Evolutionary conservation across 768 basidiomycete species (phyloP).

Genomic region (Mycena venus): DNA sequence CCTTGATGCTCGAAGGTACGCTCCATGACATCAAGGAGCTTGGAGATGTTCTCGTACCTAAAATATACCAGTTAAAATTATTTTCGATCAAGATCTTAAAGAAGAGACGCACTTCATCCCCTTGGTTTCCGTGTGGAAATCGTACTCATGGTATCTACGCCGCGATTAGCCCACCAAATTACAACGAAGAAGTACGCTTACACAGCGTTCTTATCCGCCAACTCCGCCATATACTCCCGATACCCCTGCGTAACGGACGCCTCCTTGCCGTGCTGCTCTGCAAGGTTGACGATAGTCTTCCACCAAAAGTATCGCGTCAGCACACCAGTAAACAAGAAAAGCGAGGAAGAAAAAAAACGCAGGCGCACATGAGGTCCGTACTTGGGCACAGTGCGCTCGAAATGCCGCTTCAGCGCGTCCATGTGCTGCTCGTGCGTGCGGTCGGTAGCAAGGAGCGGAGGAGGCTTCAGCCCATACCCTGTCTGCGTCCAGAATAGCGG

Average conservation of each 20-base stretch:
- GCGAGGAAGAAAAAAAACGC: constrained; percentile 33
- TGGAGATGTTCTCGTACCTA: constrained; percentile 92
- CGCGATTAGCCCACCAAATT: neutral
- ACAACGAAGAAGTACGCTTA: constrained; percentile 44
- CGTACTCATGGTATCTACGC: constrained; percentile 83
- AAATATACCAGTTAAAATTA: constrained; percentile 18
- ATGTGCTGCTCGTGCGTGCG: constrained; percentile 80
- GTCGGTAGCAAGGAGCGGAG: constrained; percentile 82
- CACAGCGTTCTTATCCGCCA: constrained; percentile 69
- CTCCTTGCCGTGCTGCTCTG: constrained; percentile 93
- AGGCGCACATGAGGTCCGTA: constrained; percentile 90
- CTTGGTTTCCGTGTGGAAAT: constrained; percentile 93
- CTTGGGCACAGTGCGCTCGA: constrained; percentile 69
- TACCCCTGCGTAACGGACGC: constrained; percentile 84
- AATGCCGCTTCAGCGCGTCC: constrained; percentile 80
- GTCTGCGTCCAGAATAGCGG: constrained; percentile 95
- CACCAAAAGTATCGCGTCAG: constrained; percentile 11
- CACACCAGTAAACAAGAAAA: constrained; percentile 1
- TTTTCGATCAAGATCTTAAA: neutral
- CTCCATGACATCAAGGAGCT: constrained; percentile 78
- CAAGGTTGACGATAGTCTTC: constrained; percentile 89
- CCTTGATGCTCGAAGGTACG: constrained; percentile 86
- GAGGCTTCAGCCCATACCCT: constrained; percentile 89
- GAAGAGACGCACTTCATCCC: constrained; percentile 85
- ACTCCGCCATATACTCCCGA: constrained; percentile 72